Base-by-base conservation (phyloP, 169 alveolate genomes). In the Cryptosporidium viatorum region DNA sequence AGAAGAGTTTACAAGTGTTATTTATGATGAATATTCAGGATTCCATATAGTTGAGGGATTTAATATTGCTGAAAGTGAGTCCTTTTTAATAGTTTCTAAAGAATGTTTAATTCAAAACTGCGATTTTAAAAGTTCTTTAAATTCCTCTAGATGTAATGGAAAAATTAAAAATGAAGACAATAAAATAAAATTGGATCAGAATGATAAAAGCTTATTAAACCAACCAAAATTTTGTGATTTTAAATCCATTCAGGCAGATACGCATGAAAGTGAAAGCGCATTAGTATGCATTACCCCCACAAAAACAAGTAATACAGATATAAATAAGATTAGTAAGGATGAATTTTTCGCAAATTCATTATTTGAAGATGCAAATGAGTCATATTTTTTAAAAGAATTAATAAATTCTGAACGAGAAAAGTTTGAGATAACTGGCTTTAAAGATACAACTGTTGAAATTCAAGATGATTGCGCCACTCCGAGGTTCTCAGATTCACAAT, bases 31-130 rank as follows among this genome's bases (percentile, higher is more conserved):
- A 73, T 33, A 1, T 73, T 73, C 86, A n/a, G 86, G 70, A 26
- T 73, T 73, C 37, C 86, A 73, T 18, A 52, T 73, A 18, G 55
- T 73, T n/a, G 86, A 73, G 43, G 70, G 41, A 8, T 73, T 73
- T 59, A 23, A 73, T 55, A 55, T 73, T 55, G 29, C 51, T 23
- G 86, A 73, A 59, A 48, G 58, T 59, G 86, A 73, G 55, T 73
- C 86, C 4, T 73, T 52, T 55, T 55, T 73, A 9, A 14, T 73
- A 18, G 50, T 73, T 73, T 73, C 86, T 52, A 62, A 73, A 33
- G 84, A 70, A 48, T 48, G 23, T 48, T n/a, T 45, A 6, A 12
- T 33, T 31, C 51, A 14, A 65, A 33, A 65, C 35, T 55, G 14
- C 14, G 37, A 55, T 7, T 16, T n/a, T 26, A 23, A 23, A 55